These are phyloP conservation scores for Pugionium cornutum DNA, from an alignment of 345 rosid species.

Conservation along the genomic window DNA sequence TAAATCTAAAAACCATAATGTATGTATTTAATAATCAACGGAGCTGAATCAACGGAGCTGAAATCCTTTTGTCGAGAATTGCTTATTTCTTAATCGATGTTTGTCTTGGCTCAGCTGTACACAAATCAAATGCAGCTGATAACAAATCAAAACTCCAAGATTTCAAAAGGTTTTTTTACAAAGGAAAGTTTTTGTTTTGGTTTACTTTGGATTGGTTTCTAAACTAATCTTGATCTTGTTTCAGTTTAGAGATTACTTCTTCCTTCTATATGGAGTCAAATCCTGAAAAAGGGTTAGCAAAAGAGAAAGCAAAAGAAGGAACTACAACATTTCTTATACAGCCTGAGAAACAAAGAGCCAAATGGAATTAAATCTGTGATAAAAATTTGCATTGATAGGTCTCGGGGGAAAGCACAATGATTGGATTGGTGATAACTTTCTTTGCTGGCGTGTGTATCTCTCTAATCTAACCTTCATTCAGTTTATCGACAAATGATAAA, in stretches of 20 bases:
- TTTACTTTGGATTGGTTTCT: constrained; percentile 5
- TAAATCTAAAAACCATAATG: too few relatives aligned
- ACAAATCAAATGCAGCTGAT: too few relatives aligned
- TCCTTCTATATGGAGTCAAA: constrained; percentile 10
- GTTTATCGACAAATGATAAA: constrained; percentile 84
- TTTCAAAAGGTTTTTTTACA: constrained; percentile 39
- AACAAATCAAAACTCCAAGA: too few relatives aligned
- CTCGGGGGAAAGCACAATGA: constrained; percentile 60
- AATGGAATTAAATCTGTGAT: constrained; percentile 62
- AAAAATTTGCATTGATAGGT: constrained; percentile 46
- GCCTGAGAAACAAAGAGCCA: constrained; percentile 70
- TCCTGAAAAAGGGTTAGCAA: constrained; percentile 36
- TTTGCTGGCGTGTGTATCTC: constrained; percentile 79
- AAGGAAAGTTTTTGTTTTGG: constrained; percentile 17
- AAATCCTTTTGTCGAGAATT: constrained; percentile 78
- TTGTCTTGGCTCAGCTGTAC: too few relatives aligned
- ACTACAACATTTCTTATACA: too few relatives aligned
- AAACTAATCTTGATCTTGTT: constrained; percentile 31
- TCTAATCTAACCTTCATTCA: constrained; percentile 82
- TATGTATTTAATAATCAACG: too few relatives aligned
- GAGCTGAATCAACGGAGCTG: constrained; percentile 62
- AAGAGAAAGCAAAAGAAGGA: too few relatives aligned
- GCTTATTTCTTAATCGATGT: too few relatives aligned
- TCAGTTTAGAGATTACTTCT: constrained; percentile 53
- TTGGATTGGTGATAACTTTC: constrained; percentile 62